Evolutionary conservation across 768 basidiomycete genomes (phyloP), one percentile per base, ranked within the genome.

Genomic region (Hericium alpestre): DNA sequence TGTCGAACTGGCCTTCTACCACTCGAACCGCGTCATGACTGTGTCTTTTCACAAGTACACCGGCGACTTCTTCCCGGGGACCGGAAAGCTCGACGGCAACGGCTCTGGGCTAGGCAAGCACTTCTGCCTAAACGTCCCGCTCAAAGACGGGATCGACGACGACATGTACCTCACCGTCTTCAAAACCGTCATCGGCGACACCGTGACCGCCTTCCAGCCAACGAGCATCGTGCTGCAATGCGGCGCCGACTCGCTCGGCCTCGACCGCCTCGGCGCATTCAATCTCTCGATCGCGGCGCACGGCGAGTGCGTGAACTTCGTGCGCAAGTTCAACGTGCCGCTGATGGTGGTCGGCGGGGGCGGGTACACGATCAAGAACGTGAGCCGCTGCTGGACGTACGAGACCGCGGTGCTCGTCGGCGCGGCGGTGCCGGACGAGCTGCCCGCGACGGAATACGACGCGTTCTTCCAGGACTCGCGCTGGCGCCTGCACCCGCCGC

Each of bases 41-140:
- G 91, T 97, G 13, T 97, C 95, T 0, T 99, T 99, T 72, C 95
- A 99, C 76, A 98, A 98, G 72, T 99, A 96, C 75, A 93, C 90
- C 1, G 93, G 92, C 56, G 92, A 95, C 65, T 99, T 99, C 77
- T 99, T 99, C 70, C 95, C 95, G 0, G 93, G 94, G 0, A 99
- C 95, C 0, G 95, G 95, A 15, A 93, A 93, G 70, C 78, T 97
- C 9, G 90, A 94, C 66, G 95, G 98, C 72, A 91, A 92, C 59
- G 90, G 92, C 13, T 76, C 78, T 18, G 87, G 85, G n/a, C 68
- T 83, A 1, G 95, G 95, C 54, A 96, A 95, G 71, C 87, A 98
- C 67, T 99, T 98, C 69, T 87, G 84, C 58, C 76, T 98, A 43
- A 99, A 99, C 66, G 90, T 99, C 0, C 95, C 95, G 0, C 75